Base-by-base conservation (phyloP, 495 filamentous ascomycete genomes). In the Evernia prunastri region DNA sequence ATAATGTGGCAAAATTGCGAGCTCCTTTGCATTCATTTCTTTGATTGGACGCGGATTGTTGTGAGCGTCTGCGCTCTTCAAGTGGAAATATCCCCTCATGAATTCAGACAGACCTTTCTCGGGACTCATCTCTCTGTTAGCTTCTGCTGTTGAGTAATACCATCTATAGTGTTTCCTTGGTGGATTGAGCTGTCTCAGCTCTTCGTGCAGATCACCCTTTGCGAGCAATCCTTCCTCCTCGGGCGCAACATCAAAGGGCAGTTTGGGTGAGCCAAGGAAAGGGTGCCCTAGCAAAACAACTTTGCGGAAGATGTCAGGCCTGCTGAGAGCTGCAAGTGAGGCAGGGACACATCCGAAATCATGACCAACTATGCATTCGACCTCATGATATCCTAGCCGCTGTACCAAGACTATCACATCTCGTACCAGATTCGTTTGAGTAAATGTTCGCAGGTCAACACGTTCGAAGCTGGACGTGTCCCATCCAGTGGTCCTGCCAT, bases 131-230 rank as follows among this genome's bases (percentile, higher is more conserved):
- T 89, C 84, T 0, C 45, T n/a, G 36, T 79, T 82, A 1, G 86
- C 86, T 4, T 72, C 59, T 0, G 76, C 60, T 23, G 81, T 84
- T 1, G 83, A 86, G 69, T 89, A 88, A 71, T 89, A 88, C 81
- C 80, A 85, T 69, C 85, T 87, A 75, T 89, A 89, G 66, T 89
- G 84, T 65, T 89, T 89, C 43, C 84, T 71, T 6, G 83, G 81
- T 37, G 75, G 72, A 4, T 77, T 69, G 11, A 84, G 75, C 33
- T 72, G 67, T 12, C 80, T 81, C 12, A 90, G 76, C 25, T 81
- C 80, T 43, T 76, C 75, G 57, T 85, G 81, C 17, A 89, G 79
- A 63, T 85, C 81, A 58, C 63, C 58, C 71, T 73, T 58, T 70
- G 71, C 49, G 18, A 82, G 81, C 29, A 84, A 63, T 3, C 68